Conservation (phyloP, 192 early-diverging fungal species). For the Backusella circina region DNA sequence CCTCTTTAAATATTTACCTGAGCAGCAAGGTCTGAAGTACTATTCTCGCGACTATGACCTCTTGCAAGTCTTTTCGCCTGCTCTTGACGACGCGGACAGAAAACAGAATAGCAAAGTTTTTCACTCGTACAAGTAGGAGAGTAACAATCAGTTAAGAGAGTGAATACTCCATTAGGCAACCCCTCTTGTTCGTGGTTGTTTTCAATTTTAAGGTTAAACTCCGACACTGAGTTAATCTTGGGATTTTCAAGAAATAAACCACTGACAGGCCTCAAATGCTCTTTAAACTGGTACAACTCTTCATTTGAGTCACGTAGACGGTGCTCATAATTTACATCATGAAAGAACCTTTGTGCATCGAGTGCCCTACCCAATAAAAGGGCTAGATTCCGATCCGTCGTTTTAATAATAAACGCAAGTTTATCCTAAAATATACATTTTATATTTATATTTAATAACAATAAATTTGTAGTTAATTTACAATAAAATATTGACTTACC, state of each 20-base stretch:
- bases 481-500: slow-evolving; percentile 39
- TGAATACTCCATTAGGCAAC: slow-evolving; percentile 83
- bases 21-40: slow-evolving; percentile 20
- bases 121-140: slow-evolving; percentile 85
- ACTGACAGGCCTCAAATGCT: slow-evolving; percentile 26
- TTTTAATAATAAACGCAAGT: slow-evolving; percentile 72
- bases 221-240: not conserved
- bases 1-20: slow-evolving; percentile 36
- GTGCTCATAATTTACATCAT: slow-evolving; percentile 86
- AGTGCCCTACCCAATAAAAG: slow-evolving; percentile 84
- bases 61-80: slow-evolving; percentile 45
- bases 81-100: slow-evolving; percentile 78
- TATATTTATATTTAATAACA: not conserved
- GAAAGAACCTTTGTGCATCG: slow-evolving; percentile 87
- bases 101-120: slow-evolving; percentile 84
- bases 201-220: slow-evolving; percentile 3
- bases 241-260: not conserved
- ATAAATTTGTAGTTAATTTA: not conserved
- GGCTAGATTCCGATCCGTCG: slow-evolving; percentile 84
- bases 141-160: slow-evolving; percentile 88
- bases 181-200: slow-evolving; percentile 25
- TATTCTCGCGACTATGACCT: not conserved
- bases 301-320: slow-evolving; percentile 78
- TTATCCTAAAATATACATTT: slow-evolving; percentile 54
- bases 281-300: slow-evolving; percentile 82